phyloP scores from a whole-genome alignment of 768 basidiomycete genomes.

The Udeniomyces megalosporus region DNA sequence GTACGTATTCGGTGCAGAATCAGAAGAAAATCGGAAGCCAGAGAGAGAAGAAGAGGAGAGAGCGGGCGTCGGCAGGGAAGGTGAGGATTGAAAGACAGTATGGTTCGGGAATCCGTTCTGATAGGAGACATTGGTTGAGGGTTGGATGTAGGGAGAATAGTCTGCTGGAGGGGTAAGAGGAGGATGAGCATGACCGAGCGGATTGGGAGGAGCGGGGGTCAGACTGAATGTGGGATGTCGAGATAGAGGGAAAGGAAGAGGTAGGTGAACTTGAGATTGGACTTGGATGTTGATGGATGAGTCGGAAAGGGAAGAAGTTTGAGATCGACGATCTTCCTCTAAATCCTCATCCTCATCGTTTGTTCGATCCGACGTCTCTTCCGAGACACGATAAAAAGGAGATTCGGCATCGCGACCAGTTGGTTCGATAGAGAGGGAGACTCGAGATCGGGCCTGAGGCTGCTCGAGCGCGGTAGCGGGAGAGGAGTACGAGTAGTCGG shows the following conservation, averaged over 20 bases:
- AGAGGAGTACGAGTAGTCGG: too few species aligned
- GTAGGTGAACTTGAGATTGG: constrained; percentile 14
- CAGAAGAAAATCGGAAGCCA: not conserved
- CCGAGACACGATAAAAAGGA: not conserved
- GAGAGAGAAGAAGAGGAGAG: constrained; percentile 1
- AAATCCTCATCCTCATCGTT: not conserved
- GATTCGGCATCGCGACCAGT: not conserved
- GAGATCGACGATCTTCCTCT: constrained; percentile 4
- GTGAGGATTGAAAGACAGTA: not conserved
- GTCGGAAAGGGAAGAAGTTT: not conserved
- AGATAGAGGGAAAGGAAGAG: not conserved
- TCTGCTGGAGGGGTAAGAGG: not conserved
- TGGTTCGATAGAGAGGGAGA: too few species aligned
- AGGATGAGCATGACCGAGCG: not conserved
- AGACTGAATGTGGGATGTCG: constrained; percentile 9
- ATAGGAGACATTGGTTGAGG: not conserved
- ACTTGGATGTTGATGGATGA: constrained; percentile 10
- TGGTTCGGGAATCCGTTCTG: not conserved
- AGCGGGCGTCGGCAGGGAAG: constrained; percentile 9
- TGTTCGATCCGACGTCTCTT: not conserved
- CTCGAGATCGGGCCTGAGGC: not conserved
- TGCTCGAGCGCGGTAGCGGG: not conserved
- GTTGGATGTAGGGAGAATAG: not conserved
- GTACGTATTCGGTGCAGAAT: not conserved
- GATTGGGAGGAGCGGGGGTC: constrained; percentile 1